phyloP scores from a whole-genome alignment of 306 rosid species.

The Trifolium pratense region DNA sequence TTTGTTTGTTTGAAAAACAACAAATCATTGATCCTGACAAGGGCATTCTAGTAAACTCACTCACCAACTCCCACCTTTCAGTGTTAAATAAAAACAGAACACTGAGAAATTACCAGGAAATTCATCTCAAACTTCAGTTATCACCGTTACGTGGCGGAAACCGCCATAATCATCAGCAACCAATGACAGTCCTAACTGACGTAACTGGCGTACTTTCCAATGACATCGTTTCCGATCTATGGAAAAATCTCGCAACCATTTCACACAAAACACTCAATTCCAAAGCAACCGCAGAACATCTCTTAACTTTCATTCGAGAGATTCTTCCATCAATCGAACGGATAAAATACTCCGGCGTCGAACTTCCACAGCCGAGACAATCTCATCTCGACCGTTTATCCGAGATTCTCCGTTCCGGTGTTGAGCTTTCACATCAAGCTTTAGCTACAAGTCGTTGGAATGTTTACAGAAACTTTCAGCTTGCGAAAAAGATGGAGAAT shows the following conservation, averaged over 20 bases:
- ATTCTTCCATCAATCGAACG: slow-evolving; percentile 66
- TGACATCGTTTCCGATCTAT: slow-evolving; percentile 62
- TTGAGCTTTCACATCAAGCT: slow-evolving; percentile 66
- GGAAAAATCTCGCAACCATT: slow-evolving; percentile 44
- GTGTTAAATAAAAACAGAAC: neutral
- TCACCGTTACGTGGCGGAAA: neutral
- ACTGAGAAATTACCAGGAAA: slow-evolving; percentile 1
- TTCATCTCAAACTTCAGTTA: too few species aligned
- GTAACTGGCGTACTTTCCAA: slow-evolving; percentile 62
- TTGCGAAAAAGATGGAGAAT: slow-evolving; percentile 70
- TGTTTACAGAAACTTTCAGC: slow-evolving; percentile 68
- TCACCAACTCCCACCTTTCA: neutral
- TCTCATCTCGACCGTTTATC: slow-evolving; percentile 71
- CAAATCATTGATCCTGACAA: neutral
- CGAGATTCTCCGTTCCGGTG: slow-evolving; percentile 61
- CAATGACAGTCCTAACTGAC: slow-evolving; percentile 61
- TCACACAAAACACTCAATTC: slow-evolving; percentile 58
- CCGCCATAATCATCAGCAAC: neutral
- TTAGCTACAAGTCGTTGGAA: slow-evolving; percentile 67
- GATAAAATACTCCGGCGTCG: slow-evolving; percentile 82
- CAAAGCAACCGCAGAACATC: slow-evolving; percentile 63
- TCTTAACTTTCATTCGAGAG: slow-evolving; percentile 40
- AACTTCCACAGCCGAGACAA: slow-evolving; percentile 63
- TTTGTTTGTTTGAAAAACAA: too few species aligned
- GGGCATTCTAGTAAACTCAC: slow-evolving; percentile 4